Evolutionary conservation across 495 filamentous ascomycete species (phyloP), one percentile per base, ranked within the genome.

Genomic region (Staphylotrichum tortipilum): DNA sequence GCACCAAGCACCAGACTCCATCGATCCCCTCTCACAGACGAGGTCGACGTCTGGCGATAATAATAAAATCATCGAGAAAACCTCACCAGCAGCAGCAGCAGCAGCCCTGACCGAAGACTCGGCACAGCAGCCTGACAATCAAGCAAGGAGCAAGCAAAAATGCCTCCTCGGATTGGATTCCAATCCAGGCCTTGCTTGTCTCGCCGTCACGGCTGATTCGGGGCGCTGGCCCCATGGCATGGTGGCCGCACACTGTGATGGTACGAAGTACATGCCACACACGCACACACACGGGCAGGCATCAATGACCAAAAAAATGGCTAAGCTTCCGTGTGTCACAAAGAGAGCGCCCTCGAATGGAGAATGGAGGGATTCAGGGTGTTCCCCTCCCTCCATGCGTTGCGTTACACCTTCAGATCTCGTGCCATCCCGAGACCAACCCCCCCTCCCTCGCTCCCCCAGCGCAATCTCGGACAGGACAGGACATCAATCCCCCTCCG

Each of bases 281-380:
- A 39, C 54, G n/a, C n/a, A n/a, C n/a, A n/a, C n/a, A n/a, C n/a
- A n/a, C n/a, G n/a, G n/a, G n/a, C n/a, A n/a, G n/a, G n/a, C n/a
- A n/a, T n/a, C n/a, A 28, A 46, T 49, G n/a, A n/a, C 54, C 43
- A 50, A 52, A 41, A 53, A 55, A 55, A 50, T 50, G 54, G 55
- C 43, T 31, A 60, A 50, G 58, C 54, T 51, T 50, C 54, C 54
- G 48, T 55, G 44, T 60, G 48, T 54, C 54, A 60, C 58, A 55
- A 57, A 59, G 49, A n/a, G n/a, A n/a, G 52, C 44, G 42, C 47
- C n/a, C n/a, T n/a, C n/a, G n/a, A n/a, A n/a, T n/a, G n/a, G n/a
- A n/a, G n/a, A n/a, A n/a, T n/a, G 31, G 8, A 33, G 17, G 21
- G 7, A 5, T 11, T 30, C 41, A 17, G 31, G 10, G 19, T 28